Conservation (phyloP, 148 eudicot species). For the Cornus suecica region DNA sequence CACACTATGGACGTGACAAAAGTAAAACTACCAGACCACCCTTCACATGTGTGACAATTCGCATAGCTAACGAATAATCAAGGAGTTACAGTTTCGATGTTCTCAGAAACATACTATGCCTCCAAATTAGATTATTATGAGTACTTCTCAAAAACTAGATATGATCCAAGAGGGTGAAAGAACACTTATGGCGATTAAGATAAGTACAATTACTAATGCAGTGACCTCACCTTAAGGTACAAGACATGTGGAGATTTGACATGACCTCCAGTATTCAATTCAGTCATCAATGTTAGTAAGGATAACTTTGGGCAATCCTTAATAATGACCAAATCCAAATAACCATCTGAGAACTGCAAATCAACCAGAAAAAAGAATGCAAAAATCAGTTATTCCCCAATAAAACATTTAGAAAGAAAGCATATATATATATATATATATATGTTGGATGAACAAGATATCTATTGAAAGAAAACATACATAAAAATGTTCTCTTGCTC, state of each 20-base stretch:
- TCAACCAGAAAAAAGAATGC: constrained; percentile 12
- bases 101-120: background rate
- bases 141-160: background rate
- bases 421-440: no score
- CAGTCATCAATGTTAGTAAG: constrained; percentile 60
- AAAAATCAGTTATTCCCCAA: background rate
- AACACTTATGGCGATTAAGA: background rate
- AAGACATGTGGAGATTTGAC: constrained; percentile 73
- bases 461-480: no score
- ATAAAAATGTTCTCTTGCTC: no score
- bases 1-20: no score
- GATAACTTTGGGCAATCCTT: constrained; percentile 60
- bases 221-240: constrained; percentile 68
- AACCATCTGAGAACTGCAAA: constrained; percentile 94
- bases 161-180: background rate
- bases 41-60: background rate
- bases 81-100: background rate
- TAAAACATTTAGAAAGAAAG: background rate
- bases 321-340: constrained; percentile 68
- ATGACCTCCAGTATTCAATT: constrained; percentile 63
- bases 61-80: background rate
- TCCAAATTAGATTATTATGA: background rate
- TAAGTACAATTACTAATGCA: background rate
- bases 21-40: background rate
- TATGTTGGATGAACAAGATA: no score